Conservation (phyloP, 2,329 filamentous ascomycete species). For the Metarhizium rileyi region DNA sequence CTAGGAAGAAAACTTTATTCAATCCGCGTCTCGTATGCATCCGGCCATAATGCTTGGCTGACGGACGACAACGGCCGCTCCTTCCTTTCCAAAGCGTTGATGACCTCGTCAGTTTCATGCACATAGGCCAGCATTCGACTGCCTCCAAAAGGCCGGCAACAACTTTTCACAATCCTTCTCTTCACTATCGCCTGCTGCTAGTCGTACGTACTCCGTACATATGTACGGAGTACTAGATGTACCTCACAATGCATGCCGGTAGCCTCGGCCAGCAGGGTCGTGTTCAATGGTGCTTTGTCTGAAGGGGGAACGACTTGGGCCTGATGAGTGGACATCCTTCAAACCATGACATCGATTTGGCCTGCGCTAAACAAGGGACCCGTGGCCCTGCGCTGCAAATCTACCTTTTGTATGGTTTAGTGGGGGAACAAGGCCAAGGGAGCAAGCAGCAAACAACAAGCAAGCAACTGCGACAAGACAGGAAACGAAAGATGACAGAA, state of each 20-base stretch:
- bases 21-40: background rate
- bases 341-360: conserved; percentile 20
- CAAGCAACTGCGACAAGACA: too few relatives aligned
- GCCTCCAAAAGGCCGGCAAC: background rate
- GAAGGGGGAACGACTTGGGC: conserved; percentile 7
- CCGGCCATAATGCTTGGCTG: background rate
- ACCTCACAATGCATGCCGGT: conserved; percentile 12
- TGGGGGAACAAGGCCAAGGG: background rate
- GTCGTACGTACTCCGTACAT: background rate
- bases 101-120: background rate
- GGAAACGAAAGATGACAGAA: too few relatives aligned
- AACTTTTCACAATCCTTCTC: background rate
- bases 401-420: background rate
- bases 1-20: background rate
- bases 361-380: conserved; percentile 14
- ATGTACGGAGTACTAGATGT: too few relatives aligned
- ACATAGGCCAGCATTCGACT: too few relatives aligned
- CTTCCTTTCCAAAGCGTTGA: background rate
- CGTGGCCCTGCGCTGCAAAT: background rate
- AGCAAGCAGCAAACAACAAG: too few relatives aligned
- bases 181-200: background rate
- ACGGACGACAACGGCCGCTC: background rate
- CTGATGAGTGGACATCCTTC: conserved; percentile 18
- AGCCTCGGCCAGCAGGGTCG: conserved; percentile 17
- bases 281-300: conserved; percentile 14